Percentiles rank a stretch among this genome's conserved stretches.
phyloP scores from a whole-genome alignment of 352 stramenopile genomes.

The Blastocystis sp. region DNA sequence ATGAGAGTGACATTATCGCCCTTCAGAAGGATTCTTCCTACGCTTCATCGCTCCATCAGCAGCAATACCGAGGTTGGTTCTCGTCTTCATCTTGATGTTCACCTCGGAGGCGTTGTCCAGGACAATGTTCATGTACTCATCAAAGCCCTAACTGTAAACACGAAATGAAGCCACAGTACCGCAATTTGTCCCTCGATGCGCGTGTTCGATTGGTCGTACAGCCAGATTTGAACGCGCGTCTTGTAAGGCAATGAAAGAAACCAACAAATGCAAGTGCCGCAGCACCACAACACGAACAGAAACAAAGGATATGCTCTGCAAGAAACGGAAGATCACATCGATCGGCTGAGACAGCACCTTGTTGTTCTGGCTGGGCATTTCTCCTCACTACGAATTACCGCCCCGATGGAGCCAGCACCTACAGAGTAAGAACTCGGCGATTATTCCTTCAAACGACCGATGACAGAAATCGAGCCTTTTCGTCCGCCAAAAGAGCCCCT shows the following conservation, averaged over 20 bases:
- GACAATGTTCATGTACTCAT: conserved; percentile 99
- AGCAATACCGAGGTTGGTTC: conserved; percentile 68
- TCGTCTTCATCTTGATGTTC: conserved; percentile 74
- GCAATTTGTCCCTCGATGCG: conserved; percentile 97
- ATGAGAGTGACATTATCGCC: conserved; percentile 99
- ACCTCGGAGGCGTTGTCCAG: conserved; percentile 95
- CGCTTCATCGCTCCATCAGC: conserved; percentile 74
- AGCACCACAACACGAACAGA: not conserved
- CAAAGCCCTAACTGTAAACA: conserved; percentile 78
- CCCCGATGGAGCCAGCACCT: too few relatives aligned
- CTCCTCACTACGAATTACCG: not conserved
- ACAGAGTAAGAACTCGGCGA: too few relatives aligned
- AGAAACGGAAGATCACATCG: conserved; percentile 97
- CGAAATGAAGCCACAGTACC: conserved; percentile 72
- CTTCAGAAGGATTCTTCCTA: conserved; percentile 97
- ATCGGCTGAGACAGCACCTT: conserved; percentile 99
- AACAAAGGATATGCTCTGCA: conserved; percentile 78
- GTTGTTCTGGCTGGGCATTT: conserved; percentile 83
- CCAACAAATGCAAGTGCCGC: conserved; percentile 68
- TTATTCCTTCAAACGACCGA: too few relatives aligned
- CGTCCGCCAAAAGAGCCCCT: too few relatives aligned
- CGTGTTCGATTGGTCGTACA: conserved; percentile 98
- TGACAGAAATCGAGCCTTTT: too few relatives aligned
- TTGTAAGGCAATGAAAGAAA: conserved; percentile 76
- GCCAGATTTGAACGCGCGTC: conserved; percentile 94